Evolutionary conservation across 257 asterid species (phyloP).

Genomic region (Oldenlandia corymbosa): DNA sequence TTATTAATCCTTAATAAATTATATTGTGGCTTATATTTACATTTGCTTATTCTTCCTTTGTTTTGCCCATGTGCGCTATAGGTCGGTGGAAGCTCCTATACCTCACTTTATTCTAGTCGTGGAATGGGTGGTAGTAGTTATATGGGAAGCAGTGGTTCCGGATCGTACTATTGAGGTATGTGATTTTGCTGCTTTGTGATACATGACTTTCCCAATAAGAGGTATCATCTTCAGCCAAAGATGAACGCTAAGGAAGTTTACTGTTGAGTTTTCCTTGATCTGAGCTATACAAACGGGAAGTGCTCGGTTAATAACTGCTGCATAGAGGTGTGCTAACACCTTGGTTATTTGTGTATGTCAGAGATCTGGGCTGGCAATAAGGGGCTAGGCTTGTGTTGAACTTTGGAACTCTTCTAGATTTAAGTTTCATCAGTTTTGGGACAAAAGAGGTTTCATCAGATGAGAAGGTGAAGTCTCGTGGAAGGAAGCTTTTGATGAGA

Average conservation of each 20-base stretch:
- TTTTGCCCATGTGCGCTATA: slow-evolving; percentile 18
- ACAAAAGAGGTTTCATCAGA: slow-evolving; percentile 18
- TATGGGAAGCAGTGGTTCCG: slow-evolving; percentile 79
- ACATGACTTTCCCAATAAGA: neutral
- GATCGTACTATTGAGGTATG: slow-evolving; percentile 77
- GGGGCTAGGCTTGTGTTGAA: slow-evolving; percentile 26
- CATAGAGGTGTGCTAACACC: slow-evolving; percentile 19
- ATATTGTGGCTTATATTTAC: too few species aligned
- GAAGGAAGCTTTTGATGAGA: slow-evolving; percentile 10
- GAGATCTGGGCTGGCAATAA: slow-evolving; percentile 30
- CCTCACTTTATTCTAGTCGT: slow-evolving; percentile 76
- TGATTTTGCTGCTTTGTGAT: neutral
- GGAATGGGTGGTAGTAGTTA: slow-evolving; percentile 64
- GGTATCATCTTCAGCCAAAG: neutral
- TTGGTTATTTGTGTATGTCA: slow-evolving; percentile 27
- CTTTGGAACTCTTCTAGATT: slow-evolving; percentile 20
- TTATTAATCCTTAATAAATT: neutral
- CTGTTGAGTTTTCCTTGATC: neutral
- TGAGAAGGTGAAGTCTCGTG: too few species aligned
- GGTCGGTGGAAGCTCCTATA: slow-evolving; percentile 87
- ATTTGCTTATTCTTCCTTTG: neutral
- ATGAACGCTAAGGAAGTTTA: neutral
- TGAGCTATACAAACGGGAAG: slow-evolving; percentile 4
- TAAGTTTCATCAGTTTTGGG: slow-evolving; percentile 10
- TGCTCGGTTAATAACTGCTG: slow-evolving; percentile 12